Conservation (phyloP, 2,329 filamentous ascomycete genomes). For the Blastomyces percursus region DNA sequence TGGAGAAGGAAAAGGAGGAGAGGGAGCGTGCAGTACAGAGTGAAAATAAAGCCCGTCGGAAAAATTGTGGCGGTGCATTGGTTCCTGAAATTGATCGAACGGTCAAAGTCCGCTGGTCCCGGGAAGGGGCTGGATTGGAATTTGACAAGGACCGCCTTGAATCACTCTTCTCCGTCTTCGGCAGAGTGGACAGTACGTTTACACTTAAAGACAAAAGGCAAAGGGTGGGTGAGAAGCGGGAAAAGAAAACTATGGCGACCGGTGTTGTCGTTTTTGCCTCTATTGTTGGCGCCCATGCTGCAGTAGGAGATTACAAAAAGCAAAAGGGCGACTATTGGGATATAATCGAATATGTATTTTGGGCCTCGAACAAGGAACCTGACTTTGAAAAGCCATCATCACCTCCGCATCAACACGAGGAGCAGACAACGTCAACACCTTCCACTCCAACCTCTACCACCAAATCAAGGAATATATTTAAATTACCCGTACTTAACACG, state of each 20-base stretch:
- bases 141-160: constrained; percentile 40
- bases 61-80: constrained; percentile 30
- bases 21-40: constrained; percentile 34
- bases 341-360: constrained; percentile 43
- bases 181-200: constrained; percentile 45
- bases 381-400: constrained; percentile 28
- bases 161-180: constrained; percentile 43
- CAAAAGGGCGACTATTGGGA: constrained; percentile 35
- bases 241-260: constrained; percentile 42
- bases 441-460: constrained; percentile 9
- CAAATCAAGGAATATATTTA: constrained; percentile 21
- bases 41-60: constrained; percentile 23
- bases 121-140: constrained; percentile 36
- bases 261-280: constrained; percentile 48
- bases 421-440: constrained; percentile 17
- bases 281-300: constrained; percentile 47
- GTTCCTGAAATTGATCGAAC: constrained; percentile 47
- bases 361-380: constrained; percentile 44
- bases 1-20: constrained; percentile 30
- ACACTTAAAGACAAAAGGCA: constrained; percentile 48
- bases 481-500: constrained; percentile 26
- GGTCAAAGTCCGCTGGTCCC: constrained; percentile 46
- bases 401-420: constrained; percentile 22
- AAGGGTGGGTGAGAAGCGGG: constrained; percentile 38
- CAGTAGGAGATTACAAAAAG: constrained; percentile 42